These are phyloP conservation scores for Pseudomonodictys pantanalensis DNA, from an alignment of 495 filamentous ascomycete genomes.

Conservation along the genomic window DNA sequence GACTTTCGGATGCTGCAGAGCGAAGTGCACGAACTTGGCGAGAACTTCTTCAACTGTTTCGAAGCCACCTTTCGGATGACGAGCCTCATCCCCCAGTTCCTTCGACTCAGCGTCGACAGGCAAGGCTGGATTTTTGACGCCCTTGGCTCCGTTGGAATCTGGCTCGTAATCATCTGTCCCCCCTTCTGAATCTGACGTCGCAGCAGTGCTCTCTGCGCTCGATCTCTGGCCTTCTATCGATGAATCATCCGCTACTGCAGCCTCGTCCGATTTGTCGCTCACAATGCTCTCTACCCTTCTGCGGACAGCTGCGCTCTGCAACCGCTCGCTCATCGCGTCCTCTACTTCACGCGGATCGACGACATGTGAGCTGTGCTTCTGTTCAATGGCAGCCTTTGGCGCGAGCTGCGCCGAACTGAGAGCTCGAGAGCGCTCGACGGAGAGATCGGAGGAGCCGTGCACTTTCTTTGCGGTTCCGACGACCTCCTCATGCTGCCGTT, in stretches of 20 bases:
- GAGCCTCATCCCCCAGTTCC: too few species aligned
- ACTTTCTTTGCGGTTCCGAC: constrained; percentile 6
- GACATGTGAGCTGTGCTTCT: too few species aligned
- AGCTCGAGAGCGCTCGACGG: too few species aligned
- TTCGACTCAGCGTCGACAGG: too few species aligned
- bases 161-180: background rate
- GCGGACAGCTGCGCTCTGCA: too few species aligned
- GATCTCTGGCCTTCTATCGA: background rate
- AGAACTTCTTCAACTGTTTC: constrained; percentile 5
- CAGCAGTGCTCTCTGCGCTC: background rate
- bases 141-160: background rate
- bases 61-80: background rate
- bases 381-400: too few species aligned
- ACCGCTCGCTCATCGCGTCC: too few species aligned
- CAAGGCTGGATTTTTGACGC: background rate
- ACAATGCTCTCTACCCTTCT: too few species aligned
- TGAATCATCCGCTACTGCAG: background rate
- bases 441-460: background rate
- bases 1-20: constrained; percentile 20
- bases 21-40: constrained; percentile 16
- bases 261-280: background rate
- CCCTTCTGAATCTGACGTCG: too few species aligned
- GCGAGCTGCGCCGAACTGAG: too few species aligned
- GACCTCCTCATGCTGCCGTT: constrained; percentile 4
- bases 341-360: too few species aligned